Evolutionary conservation across 2,329 filamentous ascomycete genomes (phyloP).

Genomic region (Fragosphaeria purpurea): DNA sequence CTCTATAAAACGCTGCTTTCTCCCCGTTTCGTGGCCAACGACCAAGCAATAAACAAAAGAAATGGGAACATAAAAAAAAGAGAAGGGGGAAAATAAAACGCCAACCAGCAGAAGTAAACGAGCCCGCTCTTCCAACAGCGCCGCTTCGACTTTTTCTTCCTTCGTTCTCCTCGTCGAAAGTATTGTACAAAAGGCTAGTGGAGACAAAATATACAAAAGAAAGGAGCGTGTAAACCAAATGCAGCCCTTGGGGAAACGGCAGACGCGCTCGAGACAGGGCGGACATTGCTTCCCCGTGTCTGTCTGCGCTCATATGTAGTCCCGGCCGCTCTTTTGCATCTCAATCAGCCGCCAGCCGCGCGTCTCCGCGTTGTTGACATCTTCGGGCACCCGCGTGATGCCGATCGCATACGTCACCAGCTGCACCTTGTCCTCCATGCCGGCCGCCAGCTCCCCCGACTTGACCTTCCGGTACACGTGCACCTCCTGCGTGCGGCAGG

Average conservation of each 20-base stretch:
- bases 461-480: conserved; percentile 94
- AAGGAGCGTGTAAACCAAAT: background rate
- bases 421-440: conserved; percentile 98
- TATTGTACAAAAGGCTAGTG: background rate
- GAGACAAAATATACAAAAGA: background rate
- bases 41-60: background rate
- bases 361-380: conserved; percentile 94
- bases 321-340: conserved; percentile 93
- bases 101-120: background rate
- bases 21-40: too few relatives aligned
- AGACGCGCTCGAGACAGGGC: too few relatives aligned
- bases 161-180: background rate
- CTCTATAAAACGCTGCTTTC: too few relatives aligned
- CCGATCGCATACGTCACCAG: conserved; percentile 97
- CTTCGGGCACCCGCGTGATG: conserved; percentile 84
- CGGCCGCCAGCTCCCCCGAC: conserved; percentile 77
- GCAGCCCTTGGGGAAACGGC: too few relatives aligned
- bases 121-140: too few relatives aligned
- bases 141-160: background rate
- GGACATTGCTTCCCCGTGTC: too few relatives aligned
- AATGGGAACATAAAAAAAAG: background rate
- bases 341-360: conserved; percentile 96
- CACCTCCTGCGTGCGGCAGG: conserved; percentile 92
- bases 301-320: conserved; percentile 47
- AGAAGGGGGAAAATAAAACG: background rate